Percentiles rank a stretch among this genome's conserved stretches.
phyloP scores from a whole-genome alignment of 129 eudicot genomes.

The Chrysanthemum seticuspe region DNA sequence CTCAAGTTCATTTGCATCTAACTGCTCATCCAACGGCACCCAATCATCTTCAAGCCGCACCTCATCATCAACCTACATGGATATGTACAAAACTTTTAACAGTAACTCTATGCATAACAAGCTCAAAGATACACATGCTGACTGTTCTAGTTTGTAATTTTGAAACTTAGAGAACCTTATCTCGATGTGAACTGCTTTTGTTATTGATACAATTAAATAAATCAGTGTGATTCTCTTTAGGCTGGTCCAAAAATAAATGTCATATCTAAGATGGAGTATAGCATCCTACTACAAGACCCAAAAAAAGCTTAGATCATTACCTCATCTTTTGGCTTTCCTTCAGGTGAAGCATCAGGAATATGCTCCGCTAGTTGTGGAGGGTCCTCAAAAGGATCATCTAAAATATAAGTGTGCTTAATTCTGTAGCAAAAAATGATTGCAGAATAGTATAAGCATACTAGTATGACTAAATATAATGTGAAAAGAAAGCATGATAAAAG shows the following conservation, averaged over 20 bases:
- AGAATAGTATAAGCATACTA: not conserved
- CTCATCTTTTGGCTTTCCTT: constrained; percentile 97
- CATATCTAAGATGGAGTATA: not conserved
- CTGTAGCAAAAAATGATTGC: constrained; percentile 39
- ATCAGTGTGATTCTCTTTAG: not conserved
- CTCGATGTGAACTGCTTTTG: not conserved
- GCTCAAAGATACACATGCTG: not conserved
- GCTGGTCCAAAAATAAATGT: not conserved
- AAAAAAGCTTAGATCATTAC: constrained; percentile 28
- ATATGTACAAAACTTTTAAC: not conserved
- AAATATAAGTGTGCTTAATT: constrained; percentile 83
- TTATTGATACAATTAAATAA: constrained; percentile 1
- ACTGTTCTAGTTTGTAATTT: not conserved
- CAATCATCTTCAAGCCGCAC: constrained; percentile 99
- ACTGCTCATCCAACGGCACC: constrained; percentile 92
- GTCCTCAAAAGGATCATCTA: constrained; percentile 95
- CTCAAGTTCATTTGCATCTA: constrained; percentile 67
- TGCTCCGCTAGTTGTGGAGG: constrained; percentile 73
- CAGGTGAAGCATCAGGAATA: constrained; percentile 93
- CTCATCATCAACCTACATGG: constrained; percentile 77
- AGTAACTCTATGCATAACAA: not conserved
- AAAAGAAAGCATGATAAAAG: constrained; percentile 6
- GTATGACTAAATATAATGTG: constrained; percentile 12
- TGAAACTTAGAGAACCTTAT: not conserved
- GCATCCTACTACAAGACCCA: not conserved